phyloP scores from a whole-genome alignment of 2,329 filamentous ascomycete genomes.

The Botryotinia narcissicola region DNA sequence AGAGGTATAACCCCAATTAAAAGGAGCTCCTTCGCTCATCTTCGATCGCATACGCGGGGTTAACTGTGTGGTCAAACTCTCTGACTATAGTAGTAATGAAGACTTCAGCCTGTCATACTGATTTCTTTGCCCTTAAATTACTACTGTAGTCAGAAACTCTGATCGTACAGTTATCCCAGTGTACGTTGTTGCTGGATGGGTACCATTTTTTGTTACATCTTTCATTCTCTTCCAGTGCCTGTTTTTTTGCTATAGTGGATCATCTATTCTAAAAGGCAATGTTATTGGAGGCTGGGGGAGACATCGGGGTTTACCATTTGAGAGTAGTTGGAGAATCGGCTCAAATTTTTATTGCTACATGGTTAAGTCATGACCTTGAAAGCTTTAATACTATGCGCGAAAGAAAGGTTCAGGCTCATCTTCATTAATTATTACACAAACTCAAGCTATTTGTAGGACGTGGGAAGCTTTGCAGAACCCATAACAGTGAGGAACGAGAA shows the following conservation, averaged over 20 bases:
- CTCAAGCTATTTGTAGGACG: background rate
- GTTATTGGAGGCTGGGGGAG: background rate
- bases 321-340: background rate
- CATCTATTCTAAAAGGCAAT: background rate
- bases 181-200: background rate
- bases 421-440: background rate
- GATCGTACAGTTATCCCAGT: background rate
- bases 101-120: background rate
- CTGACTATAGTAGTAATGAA: background rate
- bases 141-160: background rate
- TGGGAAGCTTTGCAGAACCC: background rate
- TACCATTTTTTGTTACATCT: background rate
- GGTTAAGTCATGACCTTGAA: background rate
- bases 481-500: background rate
- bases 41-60: accelerated
- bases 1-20: background rate
- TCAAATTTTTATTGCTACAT: background rate
- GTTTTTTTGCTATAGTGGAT: background rate
- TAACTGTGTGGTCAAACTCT: background rate
- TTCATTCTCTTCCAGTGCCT: background rate
- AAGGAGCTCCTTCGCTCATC: background rate
- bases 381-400: background rate
- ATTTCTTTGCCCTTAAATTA: background rate
- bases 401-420: background rate
- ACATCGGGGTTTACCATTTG: background rate